Evolutionary conservation across 2,329 filamentous ascomycete genomes (phyloP).

Genomic region (Akanthomyces muscarius): DNA sequence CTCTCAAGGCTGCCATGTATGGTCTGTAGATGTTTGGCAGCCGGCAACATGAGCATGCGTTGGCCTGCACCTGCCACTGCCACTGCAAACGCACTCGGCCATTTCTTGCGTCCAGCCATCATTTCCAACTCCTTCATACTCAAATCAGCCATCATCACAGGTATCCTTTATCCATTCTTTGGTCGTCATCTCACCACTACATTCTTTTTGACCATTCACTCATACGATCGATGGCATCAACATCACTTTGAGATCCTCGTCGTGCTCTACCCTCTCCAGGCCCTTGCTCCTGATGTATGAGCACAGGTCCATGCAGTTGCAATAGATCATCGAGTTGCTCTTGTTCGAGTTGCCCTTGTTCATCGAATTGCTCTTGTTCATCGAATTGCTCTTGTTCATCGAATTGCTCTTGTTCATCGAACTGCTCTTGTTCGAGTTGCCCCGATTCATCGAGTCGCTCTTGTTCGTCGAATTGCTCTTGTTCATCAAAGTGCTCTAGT

Average conservation of each 20-base stretch:
- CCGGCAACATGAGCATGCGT: not conserved
- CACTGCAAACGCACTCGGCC: not conserved
- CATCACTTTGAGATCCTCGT: not conserved
- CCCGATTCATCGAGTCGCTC: not conserved
- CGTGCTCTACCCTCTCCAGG: not conserved
- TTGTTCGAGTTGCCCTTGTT: constrained; percentile 17
- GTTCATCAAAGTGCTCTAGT: not conserved
- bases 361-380: not conserved
- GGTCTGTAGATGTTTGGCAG: not conserved
- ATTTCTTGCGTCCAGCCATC: not conserved
- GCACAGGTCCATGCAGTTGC: not conserved
- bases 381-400: not conserved
- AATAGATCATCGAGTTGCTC: not conserved
- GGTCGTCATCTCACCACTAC: not conserved
- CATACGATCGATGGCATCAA: not conserved
- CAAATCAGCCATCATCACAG: not conserved
- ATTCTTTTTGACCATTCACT: not conserved
- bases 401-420: too few relatives aligned
- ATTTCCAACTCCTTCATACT: not conserved
- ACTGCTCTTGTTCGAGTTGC: constrained; percentile 7
- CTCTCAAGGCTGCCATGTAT: too few relatives aligned
- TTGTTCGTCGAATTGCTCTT: constrained; percentile 17
- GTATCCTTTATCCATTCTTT: not conserved
- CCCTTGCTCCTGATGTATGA: not conserved
- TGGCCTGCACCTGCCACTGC: constrained; percentile 1